These are phyloP conservation scores for Globisporangium cylindrosporum DNA, from an alignment of 352 stramenopile genomes.

Conservation along the genomic window DNA sequence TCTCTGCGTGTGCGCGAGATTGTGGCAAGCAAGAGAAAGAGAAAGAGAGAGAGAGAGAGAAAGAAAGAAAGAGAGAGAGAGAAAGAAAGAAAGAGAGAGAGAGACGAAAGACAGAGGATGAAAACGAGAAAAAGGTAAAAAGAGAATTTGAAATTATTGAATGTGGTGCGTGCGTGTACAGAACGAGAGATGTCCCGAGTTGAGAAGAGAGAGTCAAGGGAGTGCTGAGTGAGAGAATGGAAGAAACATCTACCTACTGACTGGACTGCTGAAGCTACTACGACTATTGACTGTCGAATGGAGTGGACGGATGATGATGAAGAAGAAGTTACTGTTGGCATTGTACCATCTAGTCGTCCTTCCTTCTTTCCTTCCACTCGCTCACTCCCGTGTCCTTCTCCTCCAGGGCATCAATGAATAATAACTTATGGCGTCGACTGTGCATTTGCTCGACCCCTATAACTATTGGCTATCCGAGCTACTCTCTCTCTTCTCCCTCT, in stretches of 20 bases:
- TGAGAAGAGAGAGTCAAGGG: background rate
- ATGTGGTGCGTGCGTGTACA: background rate
- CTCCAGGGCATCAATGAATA: background rate
- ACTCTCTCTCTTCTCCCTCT: background rate
- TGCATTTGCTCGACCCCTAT: background rate
- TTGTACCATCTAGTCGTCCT: background rate
- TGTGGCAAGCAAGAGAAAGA: background rate
- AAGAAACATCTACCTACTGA: background rate
- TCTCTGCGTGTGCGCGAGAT: background rate
- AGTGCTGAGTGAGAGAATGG: background rate
- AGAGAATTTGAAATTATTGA: slow-evolving; percentile 14
- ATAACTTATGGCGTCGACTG: slow-evolving; percentile 3
- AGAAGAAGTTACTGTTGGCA: background rate
- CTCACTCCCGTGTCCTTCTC: background rate
- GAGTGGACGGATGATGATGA: background rate
- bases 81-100: background rate
- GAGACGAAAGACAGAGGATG: background rate
- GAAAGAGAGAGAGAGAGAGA: slow-evolving; percentile 1
- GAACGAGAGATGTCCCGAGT: background rate
- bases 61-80: background rate
- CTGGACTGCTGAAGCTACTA: background rate
- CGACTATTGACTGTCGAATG: background rate
- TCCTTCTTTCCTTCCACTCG: background rate
- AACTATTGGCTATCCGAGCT: background rate
- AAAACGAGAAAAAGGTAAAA: background rate